Evolutionary conservation across 345 rosid species (phyloP), one percentile per base, ranked within the genome.

Genomic region (Salix viminalis): DNA sequence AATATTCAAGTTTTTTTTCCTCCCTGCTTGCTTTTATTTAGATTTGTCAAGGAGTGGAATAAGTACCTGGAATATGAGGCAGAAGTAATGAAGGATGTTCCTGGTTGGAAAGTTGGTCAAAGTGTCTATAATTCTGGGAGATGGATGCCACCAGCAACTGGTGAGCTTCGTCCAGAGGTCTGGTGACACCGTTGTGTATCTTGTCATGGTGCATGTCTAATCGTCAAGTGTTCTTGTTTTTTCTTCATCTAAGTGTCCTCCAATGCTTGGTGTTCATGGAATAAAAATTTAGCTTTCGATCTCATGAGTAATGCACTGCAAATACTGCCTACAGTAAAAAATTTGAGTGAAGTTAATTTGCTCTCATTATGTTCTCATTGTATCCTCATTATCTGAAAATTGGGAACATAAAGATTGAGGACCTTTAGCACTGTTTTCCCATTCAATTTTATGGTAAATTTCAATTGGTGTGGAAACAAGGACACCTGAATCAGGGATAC

Each of bases 81-180:
- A n/a, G 97, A 93, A 74, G 95, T 93, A 54, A 96, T 96, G 99
- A 96, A 94, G 87, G 99, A 96, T 73, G 98, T 96, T 34, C 97
- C 99, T 15, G 99, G 98, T 65, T 96, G 99, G 99, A 94, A 92
- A 79, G 99, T 96, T 21, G 99, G 99, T 13, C 97, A 90, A 85
- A 96, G 75, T 75, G 98, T 96, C 26, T 96, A 96, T 80, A 88
- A 96, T 85, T 92, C 99, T 52, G 95, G 98, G 61, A 91, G 81
- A 80, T 96, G 99, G 99, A 91, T 94, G 94, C 99, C 99, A 26
- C 99, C 99, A n/a, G 91, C 99, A 28, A 90, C 89, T 12, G 99
- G 99, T 1, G 99, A 93, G 86, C 95, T 96, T 78, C 99, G 99
- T 64, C 95, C 98, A 46, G 99, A 96, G 46, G 96, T 91, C 71